Percentiles rank a stretch among this genome's conserved stretches.
Evolutionary conservation across 345 rosid genomes (phyloP).

Genomic region (Citropsis articulata): DNA sequence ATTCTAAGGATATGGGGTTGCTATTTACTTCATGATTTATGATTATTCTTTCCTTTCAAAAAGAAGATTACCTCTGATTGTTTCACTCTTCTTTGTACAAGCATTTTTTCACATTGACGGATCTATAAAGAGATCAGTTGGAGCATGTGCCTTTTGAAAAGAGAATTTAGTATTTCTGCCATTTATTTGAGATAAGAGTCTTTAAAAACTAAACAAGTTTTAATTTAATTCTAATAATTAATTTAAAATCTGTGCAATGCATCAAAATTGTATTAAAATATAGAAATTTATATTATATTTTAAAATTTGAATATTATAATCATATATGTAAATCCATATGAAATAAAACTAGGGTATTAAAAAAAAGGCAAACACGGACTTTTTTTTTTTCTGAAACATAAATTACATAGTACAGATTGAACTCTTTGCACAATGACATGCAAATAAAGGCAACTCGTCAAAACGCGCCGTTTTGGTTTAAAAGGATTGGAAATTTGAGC

Average conservation of each 20-base stretch:
- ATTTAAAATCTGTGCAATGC: background rate
- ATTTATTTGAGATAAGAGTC: background rate
- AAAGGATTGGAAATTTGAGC: background rate
- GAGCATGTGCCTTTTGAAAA: background rate
- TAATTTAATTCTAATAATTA: background rate
- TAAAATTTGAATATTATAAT: too few relatives aligned
- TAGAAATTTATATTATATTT: too few relatives aligned
- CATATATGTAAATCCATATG: too few relatives aligned
- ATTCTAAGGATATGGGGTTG: slow-evolving; percentile 18
- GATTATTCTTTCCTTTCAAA: slow-evolving; percentile 28
- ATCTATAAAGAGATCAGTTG: background rate
- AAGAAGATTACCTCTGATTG: slow-evolving; percentile 27
- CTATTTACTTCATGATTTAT: slow-evolving; percentile 29
- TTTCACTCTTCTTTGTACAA: slow-evolving; percentile 34
- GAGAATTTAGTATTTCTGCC: background rate
- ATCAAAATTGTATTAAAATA: background rate
- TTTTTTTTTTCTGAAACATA: too few relatives aligned
- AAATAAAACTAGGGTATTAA: too few relatives aligned
- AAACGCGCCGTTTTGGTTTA: slow-evolving; percentile 1
- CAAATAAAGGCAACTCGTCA: background rate
- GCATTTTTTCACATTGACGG: slow-evolving; percentile 24
- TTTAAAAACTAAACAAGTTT: too few relatives aligned
- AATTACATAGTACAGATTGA: too few relatives aligned
- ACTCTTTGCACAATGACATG: too few relatives aligned
- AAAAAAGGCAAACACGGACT: too few relatives aligned